A percentile compares a stretch with the other conserved stretches of the same genome.
These are phyloP conservation scores for Cryptococcus sp. DNA, from an alignment of 1,284 basidiomycete species.

Conservation along the genomic window DNA sequence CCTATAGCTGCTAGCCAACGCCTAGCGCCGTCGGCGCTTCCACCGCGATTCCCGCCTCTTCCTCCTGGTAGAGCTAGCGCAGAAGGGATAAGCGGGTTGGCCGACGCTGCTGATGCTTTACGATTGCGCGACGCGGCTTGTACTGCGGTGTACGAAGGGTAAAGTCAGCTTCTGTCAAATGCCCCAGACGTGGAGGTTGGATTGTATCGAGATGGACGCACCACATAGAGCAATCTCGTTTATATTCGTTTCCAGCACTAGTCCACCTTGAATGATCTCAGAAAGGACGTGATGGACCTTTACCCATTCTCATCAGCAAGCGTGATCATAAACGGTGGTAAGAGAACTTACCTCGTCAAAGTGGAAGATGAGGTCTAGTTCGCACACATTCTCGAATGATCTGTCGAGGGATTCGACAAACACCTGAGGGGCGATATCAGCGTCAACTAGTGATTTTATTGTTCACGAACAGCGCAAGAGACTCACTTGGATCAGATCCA, in stretches of 20 bases:
- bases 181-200: no score
- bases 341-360: conserved; percentile 79
- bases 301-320: background rate
- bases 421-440: conserved; percentile 59
- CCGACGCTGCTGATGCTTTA: conserved; percentile 45
- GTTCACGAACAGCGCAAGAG: background rate
- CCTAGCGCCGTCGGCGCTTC: conserved; percentile 38
- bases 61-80: conserved; percentile 31
- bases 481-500: conserved; percentile 93
- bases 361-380: conserved; percentile 97
- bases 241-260: conserved; percentile 97
- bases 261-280: conserved; percentile 94
- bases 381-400: conserved; percentile 97
- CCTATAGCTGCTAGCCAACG: conserved; percentile 49
- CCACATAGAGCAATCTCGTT: conserved; percentile 80
- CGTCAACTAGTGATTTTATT: background rate
- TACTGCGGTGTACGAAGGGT: conserved; percentile 23
- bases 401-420: conserved; percentile 96
- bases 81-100: conserved; percentile 46
- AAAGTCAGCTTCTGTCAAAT: conserved; percentile 7
- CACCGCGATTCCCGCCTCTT: conserved; percentile 23
- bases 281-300: conserved; percentile 91
- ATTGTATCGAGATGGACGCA: conserved; percentile 51
- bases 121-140: conserved; percentile 41
- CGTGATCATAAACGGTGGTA: background rate